Base-by-base conservation (phyloP, 208 protist species). In the Leishmania martiniquensis region DNA sequence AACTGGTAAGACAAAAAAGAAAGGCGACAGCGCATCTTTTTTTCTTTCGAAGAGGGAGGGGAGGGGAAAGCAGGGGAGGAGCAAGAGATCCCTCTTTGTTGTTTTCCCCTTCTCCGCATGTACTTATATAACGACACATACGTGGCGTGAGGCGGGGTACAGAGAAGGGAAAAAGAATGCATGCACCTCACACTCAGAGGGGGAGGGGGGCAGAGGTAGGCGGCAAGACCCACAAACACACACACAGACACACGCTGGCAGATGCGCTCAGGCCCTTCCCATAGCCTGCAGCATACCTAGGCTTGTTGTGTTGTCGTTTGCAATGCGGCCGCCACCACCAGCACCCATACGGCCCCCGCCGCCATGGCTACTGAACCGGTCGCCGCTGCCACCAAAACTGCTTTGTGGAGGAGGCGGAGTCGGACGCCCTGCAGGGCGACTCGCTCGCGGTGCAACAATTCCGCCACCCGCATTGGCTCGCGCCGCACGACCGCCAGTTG, bases 201-300 rank as follows among this genome's bases (percentile, higher is more conserved):
- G 70, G 81, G 45, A 67, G 12, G 39, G 34, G 39, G 37, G 25
- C 32, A 12, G 44, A 32, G 39, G 25, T 20, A 37, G 10, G 25
- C 70, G 32, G 44, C 49, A 59, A 75, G n/a, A n/a, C n/a, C n/a
- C n/a, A n/a, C n/a, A n/a, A n/a, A n/a, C n/a, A n/a, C n/a, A n/a
- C n/a, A n/a, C n/a, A n/a, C 69, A 57, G 3, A 55, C 32, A 20
- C 47, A 39, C 2, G 1, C 13, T 44, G 15, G 29, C 51, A 32
- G 15, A 44, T n/a, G 47, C 34, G 5, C 37, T 69, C 89, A 97
- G n/a, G 87, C 91, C 37, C 82, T 74, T 1, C 94, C 94, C 84
- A 97, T 90, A 9, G 92, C 90, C 72, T 97, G 94, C 37, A 95
- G 81, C 89, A 96, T 96, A 51, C 92, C 94, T 13, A 95, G n/a